Conservation (phyloP, 805 yeast genomes). For the Ogataea wickerhamii region DNA sequence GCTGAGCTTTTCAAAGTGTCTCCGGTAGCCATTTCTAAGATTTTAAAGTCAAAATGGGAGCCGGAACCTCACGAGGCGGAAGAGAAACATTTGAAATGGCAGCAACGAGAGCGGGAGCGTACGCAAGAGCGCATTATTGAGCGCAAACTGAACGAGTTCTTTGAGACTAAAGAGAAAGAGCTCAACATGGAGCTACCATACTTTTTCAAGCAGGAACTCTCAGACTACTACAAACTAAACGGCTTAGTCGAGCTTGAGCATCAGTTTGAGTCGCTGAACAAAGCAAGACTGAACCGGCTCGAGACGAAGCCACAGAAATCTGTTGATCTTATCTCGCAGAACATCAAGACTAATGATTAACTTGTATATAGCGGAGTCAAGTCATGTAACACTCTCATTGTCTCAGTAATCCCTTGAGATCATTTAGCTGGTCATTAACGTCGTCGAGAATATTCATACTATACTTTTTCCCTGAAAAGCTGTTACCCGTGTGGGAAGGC, state of each 20-base stretch:
- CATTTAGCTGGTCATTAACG: slow-evolving; percentile 24
- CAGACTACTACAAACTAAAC: slow-evolving; percentile 20
- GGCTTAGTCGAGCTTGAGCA: slow-evolving; percentile 23
- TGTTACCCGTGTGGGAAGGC: slow-evolving; percentile 15
- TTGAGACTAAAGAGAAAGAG: slow-evolving; percentile 27
- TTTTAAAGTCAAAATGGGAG: slow-evolving; percentile 71
- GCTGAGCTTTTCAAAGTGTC: slow-evolving; percentile 66
- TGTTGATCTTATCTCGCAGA: neutral
- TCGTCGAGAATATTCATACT: slow-evolving; percentile 27
- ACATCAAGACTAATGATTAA: neutral
- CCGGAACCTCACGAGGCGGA: slow-evolving; percentile 58
- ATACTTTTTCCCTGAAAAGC: slow-evolving; percentile 3
- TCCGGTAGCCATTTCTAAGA: slow-evolving; percentile 79
- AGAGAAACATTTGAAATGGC: slow-evolving; percentile 49
- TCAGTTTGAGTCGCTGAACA: slow-evolving; percentile 23
- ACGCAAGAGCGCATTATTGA: slow-evolving; percentile 23
- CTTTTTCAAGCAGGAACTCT: slow-evolving; percentile 26
- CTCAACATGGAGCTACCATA: slow-evolving; percentile 29
- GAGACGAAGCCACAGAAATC: too few relatives aligned
- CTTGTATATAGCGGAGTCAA: too few relatives aligned
- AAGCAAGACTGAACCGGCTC: slow-evolving; percentile 22
- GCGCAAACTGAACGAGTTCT: slow-evolving; percentile 25
- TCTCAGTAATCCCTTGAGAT: slow-evolving; percentile 7
- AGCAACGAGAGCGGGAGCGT: slow-evolving; percentile 40
- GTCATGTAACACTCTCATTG: too few relatives aligned